These are phyloP conservation scores for Tubosaeta brunneosetosa DNA, from an alignment of 768 basidiomycete species.

Conservation along the genomic window DNA sequence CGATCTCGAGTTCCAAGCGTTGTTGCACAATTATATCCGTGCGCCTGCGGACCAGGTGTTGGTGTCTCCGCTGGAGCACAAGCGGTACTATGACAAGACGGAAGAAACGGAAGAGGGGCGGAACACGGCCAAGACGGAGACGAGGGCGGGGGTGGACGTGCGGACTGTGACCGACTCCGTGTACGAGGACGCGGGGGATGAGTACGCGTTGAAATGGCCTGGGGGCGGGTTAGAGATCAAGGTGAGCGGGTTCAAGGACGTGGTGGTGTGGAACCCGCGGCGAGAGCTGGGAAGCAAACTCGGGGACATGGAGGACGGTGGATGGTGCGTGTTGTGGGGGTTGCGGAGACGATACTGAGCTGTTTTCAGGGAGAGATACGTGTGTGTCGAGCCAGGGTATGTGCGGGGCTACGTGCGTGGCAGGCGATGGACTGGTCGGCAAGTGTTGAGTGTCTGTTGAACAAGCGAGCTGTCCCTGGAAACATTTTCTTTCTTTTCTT, in stretches of 20 bases:
- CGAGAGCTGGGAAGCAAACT: conserved; percentile 68
- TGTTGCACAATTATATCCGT: conserved; percentile 88
- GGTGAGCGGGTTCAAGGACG: conserved; percentile 59
- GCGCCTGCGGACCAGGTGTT: conserved; percentile 56
- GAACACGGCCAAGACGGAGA: conserved; percentile 50
- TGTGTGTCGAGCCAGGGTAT: conserved; percentile 90
- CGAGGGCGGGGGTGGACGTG: conserved; percentile 62
- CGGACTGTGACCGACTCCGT: conserved; percentile 66
- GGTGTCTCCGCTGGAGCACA: conserved; percentile 59
- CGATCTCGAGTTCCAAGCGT: conserved; percentile 79
- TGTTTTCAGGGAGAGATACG: conserved; percentile 62
- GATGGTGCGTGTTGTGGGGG: conserved; percentile 55
- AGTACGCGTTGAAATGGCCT: conserved; percentile 59
- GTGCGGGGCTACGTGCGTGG: conserved; percentile 70
- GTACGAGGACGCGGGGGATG: conserved; percentile 58
- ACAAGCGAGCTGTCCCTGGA: conserved; percentile 15
- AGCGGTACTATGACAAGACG: conserved; percentile 79
- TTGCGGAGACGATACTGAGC: conserved; percentile 3
- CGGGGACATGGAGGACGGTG: conserved; percentile 83
- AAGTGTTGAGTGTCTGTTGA: conserved; percentile 49
- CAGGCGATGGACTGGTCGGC: conserved; percentile 72
- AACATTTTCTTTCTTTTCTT: not conserved
- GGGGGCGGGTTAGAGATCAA: conserved; percentile 51
- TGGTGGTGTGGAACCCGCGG: conserved; percentile 96
- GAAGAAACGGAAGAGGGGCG: conserved; percentile 49